Conservation (phyloP, 495 filamentous ascomycete genomes). For the Aspergillus diversus region DNA sequence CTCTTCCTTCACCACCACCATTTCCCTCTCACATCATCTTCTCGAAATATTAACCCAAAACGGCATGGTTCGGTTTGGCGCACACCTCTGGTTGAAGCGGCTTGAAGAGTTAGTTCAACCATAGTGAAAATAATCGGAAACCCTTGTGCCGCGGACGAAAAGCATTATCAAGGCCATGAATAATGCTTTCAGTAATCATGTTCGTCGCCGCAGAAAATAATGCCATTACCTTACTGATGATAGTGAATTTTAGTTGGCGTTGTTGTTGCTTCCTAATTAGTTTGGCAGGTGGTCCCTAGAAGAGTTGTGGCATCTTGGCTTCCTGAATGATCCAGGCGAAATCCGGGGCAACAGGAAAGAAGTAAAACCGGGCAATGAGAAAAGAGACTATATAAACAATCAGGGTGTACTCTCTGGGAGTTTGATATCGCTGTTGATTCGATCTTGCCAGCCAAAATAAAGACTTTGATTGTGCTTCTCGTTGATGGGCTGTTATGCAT, state of each 20-base stretch:
- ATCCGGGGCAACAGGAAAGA: background rate
- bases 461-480: background rate
- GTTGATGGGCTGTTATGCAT: background rate
- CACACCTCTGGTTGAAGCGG: too few species aligned
- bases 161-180: background rate
- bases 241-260: background rate
- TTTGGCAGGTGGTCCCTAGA: too few species aligned
- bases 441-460: background rate
- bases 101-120: background rate
- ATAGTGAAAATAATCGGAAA: background rate
- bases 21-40: background rate
- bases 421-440: background rate
- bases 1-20: background rate
- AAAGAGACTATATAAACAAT: background rate
- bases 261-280: too few species aligned
- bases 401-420: background rate
- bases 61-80: background rate
- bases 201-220: background rate
- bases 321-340: background rate
- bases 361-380: background rate
- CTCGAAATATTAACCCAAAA: slow-evolving; percentile 4
- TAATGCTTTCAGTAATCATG: slow-evolving; percentile 3
- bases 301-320: background rate
- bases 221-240: background rate
- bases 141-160: background rate